These are phyloP conservation scores for Aspergillus sp. DNA, from an alignment of 2,329 filamentous ascomycete genomes.

Conservation along the genomic window DNA sequence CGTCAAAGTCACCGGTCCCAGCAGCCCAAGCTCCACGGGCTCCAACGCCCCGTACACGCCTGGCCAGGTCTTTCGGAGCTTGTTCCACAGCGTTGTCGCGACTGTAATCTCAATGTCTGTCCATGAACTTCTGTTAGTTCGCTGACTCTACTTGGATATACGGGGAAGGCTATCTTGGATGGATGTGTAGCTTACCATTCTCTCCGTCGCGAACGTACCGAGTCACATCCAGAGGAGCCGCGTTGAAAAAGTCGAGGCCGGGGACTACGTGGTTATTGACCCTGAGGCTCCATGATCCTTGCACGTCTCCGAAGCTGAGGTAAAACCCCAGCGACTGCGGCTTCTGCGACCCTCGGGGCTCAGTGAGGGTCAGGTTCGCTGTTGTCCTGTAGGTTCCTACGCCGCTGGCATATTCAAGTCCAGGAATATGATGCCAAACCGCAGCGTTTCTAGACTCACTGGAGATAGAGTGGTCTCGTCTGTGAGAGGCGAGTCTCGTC, in stretches of 20 bases:
- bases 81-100: conserved; percentile 13
- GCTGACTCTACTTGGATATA: background rate
- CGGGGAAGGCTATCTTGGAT: too few species aligned
- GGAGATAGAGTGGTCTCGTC: background rate
- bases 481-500: background rate
- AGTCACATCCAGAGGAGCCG: background rate
- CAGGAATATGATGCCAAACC: background rate
- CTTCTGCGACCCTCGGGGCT: background rate
- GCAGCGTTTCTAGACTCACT: background rate
- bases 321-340: background rate
- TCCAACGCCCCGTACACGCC: conserved; percentile 7
- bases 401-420: background rate
- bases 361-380: background rate
- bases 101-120: conserved; percentile 7
- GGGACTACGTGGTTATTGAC: background rate
- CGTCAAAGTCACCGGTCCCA: background rate
- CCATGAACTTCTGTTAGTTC: background rate
- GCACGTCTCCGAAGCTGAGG: background rate
- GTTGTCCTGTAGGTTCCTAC: background rate
- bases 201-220: background rate
- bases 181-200: background rate
- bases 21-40: background rate
- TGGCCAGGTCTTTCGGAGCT: conserved; percentile 10
- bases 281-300: background rate
- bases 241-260: background rate